Evolutionary conservation across 2,329 filamentous ascomycete species (phyloP), one percentile per base, ranked within the genome.

Genomic region (Sporothrix brunneoviolacea): DNA sequence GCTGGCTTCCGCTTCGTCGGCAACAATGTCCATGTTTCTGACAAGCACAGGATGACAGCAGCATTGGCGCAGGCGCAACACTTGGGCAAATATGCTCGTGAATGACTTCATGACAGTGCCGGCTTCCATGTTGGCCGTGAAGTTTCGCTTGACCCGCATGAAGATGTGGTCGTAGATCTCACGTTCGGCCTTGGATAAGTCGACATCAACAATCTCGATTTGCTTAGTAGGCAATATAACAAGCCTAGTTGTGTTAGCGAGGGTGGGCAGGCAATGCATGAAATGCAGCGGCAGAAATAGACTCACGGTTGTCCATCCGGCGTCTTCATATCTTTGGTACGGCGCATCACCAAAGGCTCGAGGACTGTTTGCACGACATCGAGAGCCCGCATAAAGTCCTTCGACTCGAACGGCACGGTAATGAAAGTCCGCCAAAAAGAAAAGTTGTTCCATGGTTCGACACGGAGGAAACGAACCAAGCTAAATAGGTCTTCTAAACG

Each of bases 361-460:
- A 98, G 71, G 0, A 98, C 91, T 0, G 91, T 98, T 64, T 98
- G 93, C 2, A 98, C 93, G 2, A 98, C 93, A 63, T 97, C 93
- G 8, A 98, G 74, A 1, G 93, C 93, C 4, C 91, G 84, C 58
- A 96, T 82, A 63, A 95, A 96, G 56, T 98, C 87, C 58, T 93
- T 93, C 0, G 89, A 91, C 65, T 98, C 93, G 57, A 98, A 98
- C 0, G 93, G 93, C 1, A 95, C 84, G 0, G 93, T 98, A 62
- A 98, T 97, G 65, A 98, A 98, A 0, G 93, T 97, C 64, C 91
- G 91, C 93, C 93, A 98, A 69, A 95, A 98, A 0, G 91, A 95
- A 66, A 98, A 98, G 65, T 97, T 97, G 61, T 86, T 93, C 93
- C 93, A 98, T 0, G 93, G 93, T 64, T 97, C 91, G 4, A 98